These are phyloP conservation scores for Aspergillus olivimuriae DNA, from an alignment of 495 filamentous ascomycete genomes.

Conservation along the genomic window DNA sequence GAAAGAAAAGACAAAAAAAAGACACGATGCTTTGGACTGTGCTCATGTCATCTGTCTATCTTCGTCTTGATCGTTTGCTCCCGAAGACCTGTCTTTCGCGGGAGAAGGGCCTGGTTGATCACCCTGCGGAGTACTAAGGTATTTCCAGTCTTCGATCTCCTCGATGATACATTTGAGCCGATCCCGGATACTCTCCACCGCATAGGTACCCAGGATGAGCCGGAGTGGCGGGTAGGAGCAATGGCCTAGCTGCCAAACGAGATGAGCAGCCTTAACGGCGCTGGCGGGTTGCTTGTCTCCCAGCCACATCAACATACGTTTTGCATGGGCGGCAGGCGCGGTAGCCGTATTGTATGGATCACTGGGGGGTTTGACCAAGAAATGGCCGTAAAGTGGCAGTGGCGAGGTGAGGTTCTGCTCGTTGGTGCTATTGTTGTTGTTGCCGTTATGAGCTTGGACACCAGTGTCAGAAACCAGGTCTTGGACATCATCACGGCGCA, in stretches of 20 bases:
- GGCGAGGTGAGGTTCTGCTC: constrained; percentile 41
- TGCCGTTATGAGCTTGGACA: too few species aligned
- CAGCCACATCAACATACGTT: constrained; percentile 92
- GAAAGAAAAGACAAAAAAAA: too few species aligned
- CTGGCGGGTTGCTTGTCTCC: constrained; percentile 87
- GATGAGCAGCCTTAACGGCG: constrained; percentile 87
- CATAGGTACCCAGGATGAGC: constrained; percentile 82
- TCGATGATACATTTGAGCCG: constrained; percentile 83
- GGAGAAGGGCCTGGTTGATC: constrained; percentile 15
- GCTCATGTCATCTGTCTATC: not conserved
- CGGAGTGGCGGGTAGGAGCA: constrained; percentile 84
- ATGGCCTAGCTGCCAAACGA: constrained; percentile 94
- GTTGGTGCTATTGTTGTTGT: constrained; percentile 9
- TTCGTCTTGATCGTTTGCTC: not conserved
- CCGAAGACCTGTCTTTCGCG: not conserved
- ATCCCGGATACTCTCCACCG: constrained; percentile 91
- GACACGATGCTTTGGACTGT: too few species aligned
- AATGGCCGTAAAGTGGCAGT: constrained; percentile 80
- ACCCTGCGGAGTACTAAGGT: constrained; percentile 53
- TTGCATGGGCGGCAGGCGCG: constrained; percentile 80
- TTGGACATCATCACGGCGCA: constrained; percentile 63
- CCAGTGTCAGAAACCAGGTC: constrained; percentile 28
- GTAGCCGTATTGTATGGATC: constrained; percentile 72
- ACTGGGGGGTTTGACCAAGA: constrained; percentile 78
- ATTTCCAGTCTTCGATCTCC: constrained; percentile 90